Base-by-base conservation (phyloP, 75 land plant species). In the Pseudotsuga menziesii region DNA sequence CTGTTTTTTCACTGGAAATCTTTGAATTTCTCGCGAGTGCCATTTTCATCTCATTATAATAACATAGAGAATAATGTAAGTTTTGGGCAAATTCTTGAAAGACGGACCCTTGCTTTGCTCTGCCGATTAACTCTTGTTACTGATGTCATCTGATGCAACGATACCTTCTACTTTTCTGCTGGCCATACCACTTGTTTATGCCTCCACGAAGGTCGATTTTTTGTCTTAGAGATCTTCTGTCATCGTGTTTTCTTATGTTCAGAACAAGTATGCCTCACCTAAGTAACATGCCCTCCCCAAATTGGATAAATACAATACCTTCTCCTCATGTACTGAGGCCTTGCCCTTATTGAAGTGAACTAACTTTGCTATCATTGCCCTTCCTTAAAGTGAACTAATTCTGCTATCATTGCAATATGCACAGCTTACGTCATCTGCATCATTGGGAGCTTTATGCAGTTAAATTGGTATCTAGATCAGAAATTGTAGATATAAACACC, bases 401-500 rank as follows among this genome's bases (percentile, higher is more conserved):
- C 83, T 25, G 81, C 83, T 69, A 81, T 81, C 60, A 81, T 56
- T 5, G 83, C 83, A n/a, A n/a, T n/a, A n/a, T n/a, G 83, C 83
- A 72, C 75, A 66, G 15, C 62, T 23, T 14, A 35, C 58, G 0
- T 70, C 81, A 56, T 81, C 81, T 5, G 44, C 82, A 61, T 78
- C 70, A 14, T 29, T 44, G 58, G 4, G 79, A 29, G 16, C 52
- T 26, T 36, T 70, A 22, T 35, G 32, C 63, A 60, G 61, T 6
- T 20, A 19, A 20, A 60, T 19, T 60, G 23, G 61, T 20, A 4
- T 29, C 35, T 55, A 44, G 4, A 15, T 73, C 35, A 26, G 3
- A 54, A 23, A 16, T 4, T 19, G 56, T 13, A 54, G 74, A 73
- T 73, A 26, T 14, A 27, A 73, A 27, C 20, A 73, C 27, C 22